Base-by-base conservation (phyloP, 352 stramenopile species). In the Pelagophyceae sp. region DNA sequence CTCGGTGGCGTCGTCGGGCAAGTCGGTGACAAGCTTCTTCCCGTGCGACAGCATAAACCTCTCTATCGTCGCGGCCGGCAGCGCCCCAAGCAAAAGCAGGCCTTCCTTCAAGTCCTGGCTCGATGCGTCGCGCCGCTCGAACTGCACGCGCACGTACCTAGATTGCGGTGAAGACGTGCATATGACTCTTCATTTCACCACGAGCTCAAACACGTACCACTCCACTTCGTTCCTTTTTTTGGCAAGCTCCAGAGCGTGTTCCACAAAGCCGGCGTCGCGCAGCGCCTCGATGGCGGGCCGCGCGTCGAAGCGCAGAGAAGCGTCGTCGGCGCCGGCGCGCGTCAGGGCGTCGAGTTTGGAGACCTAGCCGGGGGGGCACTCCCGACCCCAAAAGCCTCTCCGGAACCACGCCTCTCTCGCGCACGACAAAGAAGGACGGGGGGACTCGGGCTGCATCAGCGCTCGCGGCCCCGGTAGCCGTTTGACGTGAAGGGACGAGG, bases 281-380 rank as follows among this genome's bases (percentile, higher is more conserved):
- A 97, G 72, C 40, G 96, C 92, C 20, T 88, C 93, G 31, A 97
- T 92, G 0, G 92, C 92, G n/a, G 91, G 95, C 78, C 94, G 89
- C 19, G 96, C 87, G 76, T 96, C 91, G 71, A 96, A 95, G 76
- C 91, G 93, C 50, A 93, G 45, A 23, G 11, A 79, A 20, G 89
- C 79, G 6, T 95, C 89, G 38, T 94, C 89, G 35, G 27, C 45
- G 45, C 11, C 45, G 11, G 45, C n/a, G 25, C 23, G 19, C 58
- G 50, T 38, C 0, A 79, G 45, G 2, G 25, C 20, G 38, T 78
- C 75, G 60, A 78, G 54, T 31, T 35, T 78, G 31, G 37, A 5
- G 25, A 64, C 35, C 35, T n/a, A n/a, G n/a, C n/a, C n/a, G n/a
- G n/a, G n/a, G n/a, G n/a, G n/a, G n/a, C n/a, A n/a, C n/a, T n/a